Conservation (phyloP, 306 rosid genomes). For the Cercis canadensis region DNA sequence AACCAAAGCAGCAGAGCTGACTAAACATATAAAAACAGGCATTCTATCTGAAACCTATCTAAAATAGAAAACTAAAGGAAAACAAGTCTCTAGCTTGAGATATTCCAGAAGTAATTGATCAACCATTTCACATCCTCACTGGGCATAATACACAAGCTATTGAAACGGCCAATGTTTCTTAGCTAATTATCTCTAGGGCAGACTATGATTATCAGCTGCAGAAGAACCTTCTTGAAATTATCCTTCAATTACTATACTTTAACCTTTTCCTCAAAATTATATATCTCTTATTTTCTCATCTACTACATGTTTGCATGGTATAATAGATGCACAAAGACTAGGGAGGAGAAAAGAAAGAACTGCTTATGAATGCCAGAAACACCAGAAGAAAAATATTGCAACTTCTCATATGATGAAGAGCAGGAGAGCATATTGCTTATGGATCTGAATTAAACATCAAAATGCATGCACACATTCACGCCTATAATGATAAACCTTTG, state of each 20-base stretch:
- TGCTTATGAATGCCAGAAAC: neutral
- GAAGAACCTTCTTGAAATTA: neutral
- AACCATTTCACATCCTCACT: neutral
- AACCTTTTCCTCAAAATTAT: neutral
- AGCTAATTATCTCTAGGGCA: neutral
- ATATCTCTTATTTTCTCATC: no score
- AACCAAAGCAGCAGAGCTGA: neutral
- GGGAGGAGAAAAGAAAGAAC: neutral
- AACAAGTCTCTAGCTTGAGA: no score
- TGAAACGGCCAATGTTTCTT: neutral
- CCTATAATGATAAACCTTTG: neutral
- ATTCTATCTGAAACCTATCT: neutral
- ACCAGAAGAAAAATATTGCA: no score
- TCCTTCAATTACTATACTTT: neutral
- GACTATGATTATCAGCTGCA: neutral
- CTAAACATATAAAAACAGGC: neutral
- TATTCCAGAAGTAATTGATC: no score
- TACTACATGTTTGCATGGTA: no score
- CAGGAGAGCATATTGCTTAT: slow-evolving; percentile 14
- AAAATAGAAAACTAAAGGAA: neutral
- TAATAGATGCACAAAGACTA: slow-evolving; percentile 4
- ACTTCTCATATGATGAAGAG: neutral
- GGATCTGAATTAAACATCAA: slow-evolving; percentile 6
- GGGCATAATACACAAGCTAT: neutral
- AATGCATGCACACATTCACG: neutral